Evolutionary conservation across 1,284 basidiomycete species (phyloP).

Genomic region (Xanthoconium separans): DNA sequence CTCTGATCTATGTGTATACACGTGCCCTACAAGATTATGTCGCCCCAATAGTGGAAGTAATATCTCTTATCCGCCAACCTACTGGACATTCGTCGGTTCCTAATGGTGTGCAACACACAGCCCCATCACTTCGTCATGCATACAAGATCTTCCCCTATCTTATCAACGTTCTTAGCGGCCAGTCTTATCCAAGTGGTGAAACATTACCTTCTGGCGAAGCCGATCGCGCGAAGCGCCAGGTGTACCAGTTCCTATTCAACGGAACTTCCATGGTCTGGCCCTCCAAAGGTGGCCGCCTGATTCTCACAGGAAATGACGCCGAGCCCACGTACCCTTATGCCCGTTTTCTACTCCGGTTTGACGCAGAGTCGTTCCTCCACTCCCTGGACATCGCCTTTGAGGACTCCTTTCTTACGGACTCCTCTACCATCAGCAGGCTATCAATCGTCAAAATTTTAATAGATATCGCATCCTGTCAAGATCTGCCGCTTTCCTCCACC

Average conservation of each 20-base stretch:
- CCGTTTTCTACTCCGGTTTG: slow-evolving; percentile 81
- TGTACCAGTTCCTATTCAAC: slow-evolving; percentile 84
- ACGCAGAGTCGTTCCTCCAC: slow-evolving; percentile 94
- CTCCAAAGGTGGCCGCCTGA: slow-evolving; percentile 66
- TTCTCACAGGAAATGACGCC: slow-evolving; percentile 67
- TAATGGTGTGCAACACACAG: slow-evolving; percentile 30
- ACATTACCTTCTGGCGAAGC: slow-evolving; percentile 58
- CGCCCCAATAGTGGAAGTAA: slow-evolving; percentile 84
- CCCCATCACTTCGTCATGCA: slow-evolving; percentile 57
- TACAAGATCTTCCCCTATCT: slow-evolving; percentile 95
- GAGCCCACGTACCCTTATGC: slow-evolving; percentile 91
- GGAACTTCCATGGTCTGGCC: slow-evolving; percentile 84
- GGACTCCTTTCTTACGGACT: slow-evolving; percentile 83
- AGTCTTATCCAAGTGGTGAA: slow-evolving; percentile 85
- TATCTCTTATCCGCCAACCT: slow-evolving; percentile 68
- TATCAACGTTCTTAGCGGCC: slow-evolving; percentile 81
- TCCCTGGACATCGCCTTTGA: slow-evolving; percentile 95
- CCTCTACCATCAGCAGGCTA: slow-evolving; percentile 69
- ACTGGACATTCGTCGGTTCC: slow-evolving; percentile 2
- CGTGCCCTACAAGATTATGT: slow-evolving; percentile 87
- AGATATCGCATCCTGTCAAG: slow-evolving; percentile 66
- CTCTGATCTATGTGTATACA: slow-evolving; percentile 92
- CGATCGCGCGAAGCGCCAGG: slow-evolving; percentile 62
- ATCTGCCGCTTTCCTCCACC: slow-evolving; percentile 59
- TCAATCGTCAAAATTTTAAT: slow-evolving; percentile 84